Evolutionary conservation across 2,329 filamentous ascomycete species (phyloP).

Genomic region (Fusarium tricinctum): DNA sequence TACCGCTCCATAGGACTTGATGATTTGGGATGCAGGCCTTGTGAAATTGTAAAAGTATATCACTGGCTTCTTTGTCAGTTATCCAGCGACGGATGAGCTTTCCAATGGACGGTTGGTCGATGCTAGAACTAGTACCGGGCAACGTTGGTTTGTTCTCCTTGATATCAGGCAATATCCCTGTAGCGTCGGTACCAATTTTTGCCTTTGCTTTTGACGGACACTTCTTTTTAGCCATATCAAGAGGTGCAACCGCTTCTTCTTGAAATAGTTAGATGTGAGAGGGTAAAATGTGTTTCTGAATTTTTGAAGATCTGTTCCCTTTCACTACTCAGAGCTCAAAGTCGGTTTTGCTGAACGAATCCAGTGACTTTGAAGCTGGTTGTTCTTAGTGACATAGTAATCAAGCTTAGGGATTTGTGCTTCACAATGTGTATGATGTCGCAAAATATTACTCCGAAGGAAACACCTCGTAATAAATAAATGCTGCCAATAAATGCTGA

Average conservation of each 20-base stretch:
- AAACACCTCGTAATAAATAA: not conserved
- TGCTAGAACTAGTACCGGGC: not conserved
- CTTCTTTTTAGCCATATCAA: not conserved
- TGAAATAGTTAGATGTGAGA: too few relatives aligned
- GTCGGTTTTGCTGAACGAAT: not conserved
- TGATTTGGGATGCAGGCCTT: not conserved
- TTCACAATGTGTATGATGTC: not conserved
- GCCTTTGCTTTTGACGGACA: not conserved
- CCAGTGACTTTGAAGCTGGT: not conserved
- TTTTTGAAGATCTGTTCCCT: not conserved
- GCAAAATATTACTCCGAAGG: not conserved
- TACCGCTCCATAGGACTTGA: conserved; percentile 43
- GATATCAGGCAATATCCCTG: not conserved
- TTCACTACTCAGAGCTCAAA: not conserved
- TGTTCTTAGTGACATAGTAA: not conserved
- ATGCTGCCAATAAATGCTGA: not conserved
- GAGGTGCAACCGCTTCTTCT: not conserved
- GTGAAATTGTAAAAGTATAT: not conserved
- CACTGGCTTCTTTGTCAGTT: not conserved
- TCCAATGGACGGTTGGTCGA: not conserved
- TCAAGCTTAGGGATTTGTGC: not conserved
- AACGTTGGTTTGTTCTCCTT: too few relatives aligned
- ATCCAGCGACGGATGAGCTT: not conserved
- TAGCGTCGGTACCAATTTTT: not conserved
- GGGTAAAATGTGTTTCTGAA: not conserved